phyloP scores from a whole-genome alignment of 306 rosid species.

The Trifolium dubium region DNA sequence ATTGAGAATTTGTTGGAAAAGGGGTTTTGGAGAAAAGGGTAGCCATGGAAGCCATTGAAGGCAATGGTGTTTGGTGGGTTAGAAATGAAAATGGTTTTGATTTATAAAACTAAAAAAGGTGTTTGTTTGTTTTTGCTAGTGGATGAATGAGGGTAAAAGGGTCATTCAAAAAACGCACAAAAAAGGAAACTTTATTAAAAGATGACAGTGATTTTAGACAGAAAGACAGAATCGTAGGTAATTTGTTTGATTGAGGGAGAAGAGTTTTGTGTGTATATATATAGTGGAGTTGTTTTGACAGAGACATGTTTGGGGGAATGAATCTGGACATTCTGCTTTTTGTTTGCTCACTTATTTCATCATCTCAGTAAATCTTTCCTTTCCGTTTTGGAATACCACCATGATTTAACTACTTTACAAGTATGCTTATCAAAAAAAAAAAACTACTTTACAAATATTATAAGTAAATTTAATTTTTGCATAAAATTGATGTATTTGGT shows the following conservation, averaged over 20 bases:
- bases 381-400: neutral
- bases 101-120: slow-evolving; percentile 37
- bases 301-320: slow-evolving; percentile 40
- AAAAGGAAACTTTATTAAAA: neutral
- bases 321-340: slow-evolving; percentile 43
- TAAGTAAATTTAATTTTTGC: no score
- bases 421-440: no score
- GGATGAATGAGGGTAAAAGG: slow-evolving; percentile 45
- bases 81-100: slow-evolving; percentile 3
- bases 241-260: neutral
- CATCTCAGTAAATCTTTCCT: neutral
- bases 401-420: no score
- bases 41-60: slow-evolving; percentile 95
- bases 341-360: neutral
- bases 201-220: slow-evolving; percentile 8
- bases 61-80: neutral
- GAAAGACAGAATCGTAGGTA: slow-evolving; percentile 30
- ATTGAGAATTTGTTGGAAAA: slow-evolving; percentile 38
- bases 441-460: no score
- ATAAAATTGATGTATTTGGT: no score
- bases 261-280: slow-evolving; percentile 23
- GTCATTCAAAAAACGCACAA: slow-evolving; percentile 1
- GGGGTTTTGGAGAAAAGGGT: slow-evolving; percentile 58
- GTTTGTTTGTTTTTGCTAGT: slow-evolving; percentile 17
- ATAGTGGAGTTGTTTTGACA: slow-evolving; percentile 4